These are phyloP conservation scores for Trichoderma asperellum DNA, from an alignment of 2,329 filamentous ascomycete genomes.

Conservation along the genomic window DNA sequence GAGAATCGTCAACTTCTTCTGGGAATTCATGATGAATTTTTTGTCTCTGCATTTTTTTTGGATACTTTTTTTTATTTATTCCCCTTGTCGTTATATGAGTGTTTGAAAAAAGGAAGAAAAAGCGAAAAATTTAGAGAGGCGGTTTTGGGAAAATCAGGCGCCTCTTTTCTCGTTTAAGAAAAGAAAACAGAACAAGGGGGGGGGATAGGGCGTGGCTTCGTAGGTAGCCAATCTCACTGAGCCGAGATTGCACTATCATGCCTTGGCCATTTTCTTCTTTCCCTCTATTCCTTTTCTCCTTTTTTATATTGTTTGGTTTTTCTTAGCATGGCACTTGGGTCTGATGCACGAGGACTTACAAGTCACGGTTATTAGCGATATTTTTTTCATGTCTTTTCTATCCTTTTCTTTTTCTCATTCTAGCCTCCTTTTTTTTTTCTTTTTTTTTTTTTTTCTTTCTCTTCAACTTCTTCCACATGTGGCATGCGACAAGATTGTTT, in stretches of 20 bases:
- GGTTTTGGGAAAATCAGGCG: neutral
- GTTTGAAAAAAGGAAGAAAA: neutral
- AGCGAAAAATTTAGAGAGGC: neutral
- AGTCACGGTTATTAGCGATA: neutral
- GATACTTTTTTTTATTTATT: neutral
- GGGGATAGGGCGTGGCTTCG: neutral
- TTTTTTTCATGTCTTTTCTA: neutral
- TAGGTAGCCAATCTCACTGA: neutral
- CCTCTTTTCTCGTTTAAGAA: neutral
- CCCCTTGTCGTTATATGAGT: neutral
- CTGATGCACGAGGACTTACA: constrained; percentile 9
- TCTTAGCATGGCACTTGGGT: neutral
- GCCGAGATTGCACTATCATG: constrained; percentile 13
- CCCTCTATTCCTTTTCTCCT: neutral
- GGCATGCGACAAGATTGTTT: neutral
- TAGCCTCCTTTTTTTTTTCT: neutral
- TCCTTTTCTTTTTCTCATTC: neutral
- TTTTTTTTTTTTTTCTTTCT: neutral
- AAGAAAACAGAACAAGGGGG: neutral
- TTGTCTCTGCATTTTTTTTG: neutral
- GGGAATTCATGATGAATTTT: neutral
- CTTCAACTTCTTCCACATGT: neutral
- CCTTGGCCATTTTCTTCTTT: neutral
- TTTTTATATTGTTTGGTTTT: neutral
- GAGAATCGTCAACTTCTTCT: neutral